Percentiles rank a stretch among this genome's conserved stretches.
Conservation (phyloP, 768 basidiomycete species). For the Pisolithus marmoratus region DNA sequence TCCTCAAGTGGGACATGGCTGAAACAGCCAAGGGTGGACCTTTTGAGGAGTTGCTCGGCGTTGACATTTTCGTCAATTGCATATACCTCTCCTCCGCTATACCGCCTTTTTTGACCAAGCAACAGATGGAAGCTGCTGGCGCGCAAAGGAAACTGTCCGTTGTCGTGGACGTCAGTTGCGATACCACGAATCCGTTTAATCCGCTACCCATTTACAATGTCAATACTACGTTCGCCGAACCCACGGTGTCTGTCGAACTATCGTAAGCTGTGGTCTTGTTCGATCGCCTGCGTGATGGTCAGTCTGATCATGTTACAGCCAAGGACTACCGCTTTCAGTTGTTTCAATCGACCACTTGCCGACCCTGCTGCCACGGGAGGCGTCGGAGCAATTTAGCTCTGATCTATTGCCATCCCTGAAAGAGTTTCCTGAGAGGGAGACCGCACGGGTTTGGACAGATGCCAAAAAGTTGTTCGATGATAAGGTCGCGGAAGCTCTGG, state of each 20-base stretch:
- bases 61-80: slow-evolving; percentile 98
- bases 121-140: slow-evolving; percentile 71
- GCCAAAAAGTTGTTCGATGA: slow-evolving; percentile 79
- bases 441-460: slow-evolving; percentile 78
- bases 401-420: slow-evolving; percentile 84
- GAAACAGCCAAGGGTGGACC: slow-evolving; percentile 98
- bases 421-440: slow-evolving; percentile 61
- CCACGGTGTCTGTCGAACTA: slow-evolving; percentile 82
- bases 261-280: slow-evolving; percentile 45
- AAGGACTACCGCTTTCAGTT: slow-evolving; percentile 64
- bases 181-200: slow-evolving; percentile 98
- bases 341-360: slow-evolving; percentile 97
- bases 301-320: slow-evolving; percentile 30
- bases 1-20: slow-evolving; percentile 95
- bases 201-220: slow-evolving; percentile 92
- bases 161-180: slow-evolving; percentile 97
- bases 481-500: slow-evolving; percentile 49
- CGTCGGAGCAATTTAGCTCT: slow-evolving; percentile 91
- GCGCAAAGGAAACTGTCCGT: slow-evolving; percentile 61
- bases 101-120: slow-evolving; percentile 72
- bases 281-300: not conserved
- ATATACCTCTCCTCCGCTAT: slow-evolving; percentile 90
- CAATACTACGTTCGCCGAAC: slow-evolving; percentile 91
- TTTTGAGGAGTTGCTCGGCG: slow-evolving; percentile 90
- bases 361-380: slow-evolving; percentile 89